Percentiles rank a stretch among this genome's conserved stretches.
Conservation (phyloP, 2,329 filamentous ascomycete genomes). For the Calycina herbarum region DNA sequence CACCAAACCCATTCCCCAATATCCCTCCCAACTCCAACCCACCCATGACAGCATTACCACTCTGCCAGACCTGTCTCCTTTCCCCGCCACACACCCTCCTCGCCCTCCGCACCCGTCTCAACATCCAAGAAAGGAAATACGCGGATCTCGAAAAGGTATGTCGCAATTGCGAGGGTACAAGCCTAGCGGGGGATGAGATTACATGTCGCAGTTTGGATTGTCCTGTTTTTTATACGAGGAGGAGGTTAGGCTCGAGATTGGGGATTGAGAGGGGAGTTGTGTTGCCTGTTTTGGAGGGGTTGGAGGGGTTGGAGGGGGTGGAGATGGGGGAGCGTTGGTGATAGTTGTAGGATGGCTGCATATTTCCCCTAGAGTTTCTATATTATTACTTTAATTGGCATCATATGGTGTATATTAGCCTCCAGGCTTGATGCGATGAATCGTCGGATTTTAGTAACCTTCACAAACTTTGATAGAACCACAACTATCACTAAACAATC, state of each 20-base stretch:
- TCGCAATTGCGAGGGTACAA: slow-evolving; percentile 73
- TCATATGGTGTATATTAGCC: no score
- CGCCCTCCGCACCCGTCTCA: slow-evolving; percentile 61
- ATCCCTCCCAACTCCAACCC: no score
- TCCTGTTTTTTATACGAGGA: slow-evolving; percentile 82
- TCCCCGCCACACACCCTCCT: slow-evolving; percentile 62
- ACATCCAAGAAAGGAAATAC: slow-evolving; percentile 61
- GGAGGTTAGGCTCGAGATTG: slow-evolving; percentile 57
- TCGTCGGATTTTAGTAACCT: no score
- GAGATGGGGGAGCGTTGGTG: no score
- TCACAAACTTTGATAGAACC: no score
- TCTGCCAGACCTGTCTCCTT: slow-evolving; percentile 56
- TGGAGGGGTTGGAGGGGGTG: slow-evolving; percentile 39
- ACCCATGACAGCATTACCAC: no score
- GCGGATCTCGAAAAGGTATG: slow-evolving; percentile 70
- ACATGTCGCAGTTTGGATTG: slow-evolving; percentile 89
- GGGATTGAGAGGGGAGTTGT: slow-evolving; percentile 41
- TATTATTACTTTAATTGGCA: no score
- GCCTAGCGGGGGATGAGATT: slow-evolving; percentile 72
- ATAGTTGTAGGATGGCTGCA: no score
- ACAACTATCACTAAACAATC: no score
- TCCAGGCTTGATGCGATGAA: no score
- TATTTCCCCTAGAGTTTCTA: no score
- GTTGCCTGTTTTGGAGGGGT: slow-evolving; percentile 43
- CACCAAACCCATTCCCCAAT: slow-evolving; percentile 29